phyloP scores from a whole-genome alignment of 2,329 filamentous ascomycete species.

The Balansia obtecta region DNA sequence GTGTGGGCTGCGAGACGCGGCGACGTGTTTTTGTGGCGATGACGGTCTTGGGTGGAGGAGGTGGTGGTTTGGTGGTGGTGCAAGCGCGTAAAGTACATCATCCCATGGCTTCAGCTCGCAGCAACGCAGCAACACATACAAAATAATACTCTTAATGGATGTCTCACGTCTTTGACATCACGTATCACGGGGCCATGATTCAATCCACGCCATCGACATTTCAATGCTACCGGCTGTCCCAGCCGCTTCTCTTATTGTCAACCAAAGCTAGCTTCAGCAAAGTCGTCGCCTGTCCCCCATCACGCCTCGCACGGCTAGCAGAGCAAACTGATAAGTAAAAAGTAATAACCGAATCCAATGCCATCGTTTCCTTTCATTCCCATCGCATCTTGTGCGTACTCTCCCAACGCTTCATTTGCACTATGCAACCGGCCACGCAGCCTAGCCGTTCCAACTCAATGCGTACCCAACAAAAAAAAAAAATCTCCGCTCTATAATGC shows the following conservation, averaged over 20 bases:
- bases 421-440: background rate
- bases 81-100: slow-evolving; percentile 2
- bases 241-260: too few species aligned
- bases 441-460: background rate
- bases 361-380: background rate
- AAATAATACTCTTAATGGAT: too few species aligned
- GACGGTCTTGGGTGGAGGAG: too few species aligned
- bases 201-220: too few species aligned
- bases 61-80: too few species aligned
- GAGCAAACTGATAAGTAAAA: background rate
- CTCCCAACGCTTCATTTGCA: background rate
- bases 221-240: too few species aligned
- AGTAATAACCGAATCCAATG: background rate
- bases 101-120: too few species aligned
- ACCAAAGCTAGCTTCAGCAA: background rate
- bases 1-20: slow-evolving; percentile 1
- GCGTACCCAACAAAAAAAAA: background rate
- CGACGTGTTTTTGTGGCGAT: background rate
- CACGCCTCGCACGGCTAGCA: background rate
- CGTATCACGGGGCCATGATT: too few species aligned
- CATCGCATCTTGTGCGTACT: background rate
- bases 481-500: background rate
- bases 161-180: too few species aligned
- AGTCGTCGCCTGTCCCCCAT: too few species aligned
- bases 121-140: too few species aligned